These are phyloP conservation scores for Arctium lappa DNA, from an alignment of 129 eudicot genomes.

Conservation along the genomic window DNA sequence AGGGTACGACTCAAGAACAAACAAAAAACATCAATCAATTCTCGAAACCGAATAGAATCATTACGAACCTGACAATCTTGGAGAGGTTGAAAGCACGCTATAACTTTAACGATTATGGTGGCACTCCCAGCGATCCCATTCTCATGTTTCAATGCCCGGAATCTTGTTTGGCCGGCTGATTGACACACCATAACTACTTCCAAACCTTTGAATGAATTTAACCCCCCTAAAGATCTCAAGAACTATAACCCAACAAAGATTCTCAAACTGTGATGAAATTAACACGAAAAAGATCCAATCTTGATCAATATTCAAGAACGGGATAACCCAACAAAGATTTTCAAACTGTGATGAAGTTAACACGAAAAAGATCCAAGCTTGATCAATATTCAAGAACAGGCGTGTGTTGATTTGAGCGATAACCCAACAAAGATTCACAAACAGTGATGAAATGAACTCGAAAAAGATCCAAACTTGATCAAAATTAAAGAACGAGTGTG, in stretches of 20 bases:
- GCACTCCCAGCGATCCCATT: slow-evolving; percentile 86
- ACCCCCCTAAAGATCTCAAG: slow-evolving; percentile 32
- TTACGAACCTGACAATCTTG: slow-evolving; percentile 88
- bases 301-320: not conserved
- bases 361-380: not conserved
- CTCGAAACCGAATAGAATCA: not conserved
- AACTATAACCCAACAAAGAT: slow-evolving; percentile 12
- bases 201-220: slow-evolving; percentile 39
- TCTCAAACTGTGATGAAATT: not conserved
- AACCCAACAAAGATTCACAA: slow-evolving; percentile 8
- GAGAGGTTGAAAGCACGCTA: slow-evolving; percentile 96
- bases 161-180: slow-evolving; percentile 94
- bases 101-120: slow-evolving; percentile 93
- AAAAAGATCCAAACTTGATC: not conserved
- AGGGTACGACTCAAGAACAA: not conserved
- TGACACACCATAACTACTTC: slow-evolving; percentile 95
- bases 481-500: not conserved
- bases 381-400: not conserved
- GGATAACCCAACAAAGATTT: slow-evolving; percentile 10
- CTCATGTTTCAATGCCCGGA: slow-evolving; percentile 90
- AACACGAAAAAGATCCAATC: not conserved
- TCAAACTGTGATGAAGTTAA: not conserved
- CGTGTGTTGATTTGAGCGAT: not conserved
- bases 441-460: not conserved
- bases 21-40: not conserved